These are phyloP conservation scores for Diplodia sapinea DNA, from an alignment of 2,329 filamentous ascomycete species.

Conservation along the genomic window DNA sequence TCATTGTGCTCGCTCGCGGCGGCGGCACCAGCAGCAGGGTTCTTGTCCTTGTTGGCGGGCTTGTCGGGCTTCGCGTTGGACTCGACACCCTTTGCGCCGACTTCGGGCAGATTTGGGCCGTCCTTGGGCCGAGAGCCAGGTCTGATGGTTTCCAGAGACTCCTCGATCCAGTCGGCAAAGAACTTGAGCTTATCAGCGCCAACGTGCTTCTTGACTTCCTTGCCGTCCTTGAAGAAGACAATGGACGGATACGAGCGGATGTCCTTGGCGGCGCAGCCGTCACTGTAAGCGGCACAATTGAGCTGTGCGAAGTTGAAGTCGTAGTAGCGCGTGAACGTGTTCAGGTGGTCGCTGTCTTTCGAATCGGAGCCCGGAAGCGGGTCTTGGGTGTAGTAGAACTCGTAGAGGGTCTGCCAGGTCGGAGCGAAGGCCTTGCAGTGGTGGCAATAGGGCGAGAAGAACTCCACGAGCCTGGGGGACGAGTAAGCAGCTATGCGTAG, in stretches of 20 bases:
- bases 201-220: conserved; percentile 65
- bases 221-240: conserved; percentile 78
- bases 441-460: conserved; percentile 60
- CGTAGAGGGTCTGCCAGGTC: conserved; percentile 88
- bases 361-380: conserved; percentile 62
- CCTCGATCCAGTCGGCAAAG: conserved; percentile 75
- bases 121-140: conserved; percentile 78
- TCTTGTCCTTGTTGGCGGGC: conserved; percentile 47
- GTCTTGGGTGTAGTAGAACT: conserved; percentile 91
- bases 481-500: background rate
- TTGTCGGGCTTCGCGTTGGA: conserved; percentile 44
- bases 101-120: conserved; percentile 71
- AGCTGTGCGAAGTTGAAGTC: conserved; percentile 85
- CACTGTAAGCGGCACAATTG: conserved; percentile 83
- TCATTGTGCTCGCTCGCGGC: conserved; percentile 40
- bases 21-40: conserved; percentile 40
- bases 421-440: conserved; percentile 84
- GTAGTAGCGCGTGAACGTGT: conserved; percentile 81
- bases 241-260: conserved; percentile 78
- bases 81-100: conserved; percentile 65
- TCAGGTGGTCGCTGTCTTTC: conserved; percentile 57
- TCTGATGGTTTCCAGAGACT: conserved; percentile 74
- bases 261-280: conserved; percentile 73
- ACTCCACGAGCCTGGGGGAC: conserved; percentile 52
- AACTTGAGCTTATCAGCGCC: conserved; percentile 71